Conservation (phyloP, 768 basidiomycete species). For the Lyophyllum shimeji region DNA sequence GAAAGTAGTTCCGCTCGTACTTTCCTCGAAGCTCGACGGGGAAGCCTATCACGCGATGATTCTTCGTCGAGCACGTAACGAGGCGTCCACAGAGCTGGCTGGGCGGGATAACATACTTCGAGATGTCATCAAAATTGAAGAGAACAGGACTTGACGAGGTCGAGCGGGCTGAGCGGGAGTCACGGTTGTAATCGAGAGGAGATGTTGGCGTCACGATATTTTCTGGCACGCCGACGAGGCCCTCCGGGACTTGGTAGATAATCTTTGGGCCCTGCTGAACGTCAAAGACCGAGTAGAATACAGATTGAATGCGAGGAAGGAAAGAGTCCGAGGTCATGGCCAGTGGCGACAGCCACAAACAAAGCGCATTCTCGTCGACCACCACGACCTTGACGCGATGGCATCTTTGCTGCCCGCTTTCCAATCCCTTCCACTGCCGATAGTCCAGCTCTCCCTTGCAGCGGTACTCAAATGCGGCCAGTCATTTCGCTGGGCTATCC, state of each 20-base stretch:
- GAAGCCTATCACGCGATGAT: constrained; percentile 88
- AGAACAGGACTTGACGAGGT: constrained; percentile 53
- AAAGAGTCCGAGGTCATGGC: constrained; percentile 58
- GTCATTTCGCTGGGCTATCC: constrained; percentile 78
- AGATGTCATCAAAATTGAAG: constrained; percentile 89
- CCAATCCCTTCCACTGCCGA: constrained; percentile 55
- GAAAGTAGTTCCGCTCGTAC: constrained; percentile 86
- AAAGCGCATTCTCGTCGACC: not conserved
- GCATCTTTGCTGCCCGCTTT: constrained; percentile 43
- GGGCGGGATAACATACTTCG: constrained; percentile 92
- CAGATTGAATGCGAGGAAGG: constrained; percentile 77
- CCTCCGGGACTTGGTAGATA: constrained; percentile 92
- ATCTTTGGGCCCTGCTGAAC: constrained; percentile 83
- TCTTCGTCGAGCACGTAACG: constrained; percentile 80
- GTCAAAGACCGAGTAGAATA: constrained; percentile 96
- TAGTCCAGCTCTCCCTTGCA: constrained; percentile 73
- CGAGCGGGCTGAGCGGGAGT: constrained; percentile 46
- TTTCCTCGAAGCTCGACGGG: constrained; percentile 76
- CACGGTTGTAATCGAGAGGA: constrained; percentile 23
- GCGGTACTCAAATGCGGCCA: constrained; percentile 83
- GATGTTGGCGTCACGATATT: constrained; percentile 38
- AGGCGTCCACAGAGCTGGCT: constrained; percentile 84
- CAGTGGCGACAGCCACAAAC: not conserved
- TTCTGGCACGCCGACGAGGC: constrained; percentile 57
- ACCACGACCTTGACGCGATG: constrained; percentile 11